phyloP scores from a whole-genome alignment of 2,329 filamentous ascomycete species.

The Hawksworthiomyces lignivorus region DNA sequence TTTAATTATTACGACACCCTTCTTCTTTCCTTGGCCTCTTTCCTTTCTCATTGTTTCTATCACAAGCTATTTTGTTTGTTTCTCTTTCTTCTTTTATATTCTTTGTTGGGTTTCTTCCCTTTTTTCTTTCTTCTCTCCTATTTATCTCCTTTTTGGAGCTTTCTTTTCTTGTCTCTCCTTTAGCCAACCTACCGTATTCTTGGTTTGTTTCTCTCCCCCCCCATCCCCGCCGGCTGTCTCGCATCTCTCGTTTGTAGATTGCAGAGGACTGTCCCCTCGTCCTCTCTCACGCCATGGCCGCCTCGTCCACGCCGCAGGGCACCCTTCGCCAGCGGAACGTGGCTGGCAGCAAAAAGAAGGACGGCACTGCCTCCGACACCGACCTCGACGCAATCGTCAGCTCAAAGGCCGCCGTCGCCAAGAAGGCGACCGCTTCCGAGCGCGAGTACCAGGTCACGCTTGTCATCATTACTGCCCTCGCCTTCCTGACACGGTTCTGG shows the following conservation, averaged over 20 bases:
- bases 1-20: not conserved
- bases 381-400: slow-evolving; percentile 46
- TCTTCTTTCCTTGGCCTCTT: not conserved
- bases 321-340: slow-evolving; percentile 53
- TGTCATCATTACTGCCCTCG: slow-evolving; percentile 67
- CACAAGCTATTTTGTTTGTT: not conserved
- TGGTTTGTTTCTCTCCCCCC: not conserved
- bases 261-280: too few relatives aligned
- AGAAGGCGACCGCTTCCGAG: slow-evolving; percentile 44
- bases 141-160: not conserved
- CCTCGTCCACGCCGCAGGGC: slow-evolving; percentile 45
- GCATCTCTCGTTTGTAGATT: not conserved
- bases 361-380: slow-evolving; percentile 31
- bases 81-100: not conserved
- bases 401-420: slow-evolving; percentile 30
- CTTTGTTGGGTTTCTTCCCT: not conserved
- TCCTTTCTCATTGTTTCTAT: not conserved
- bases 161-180: not conserved
- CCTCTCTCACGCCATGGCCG: slow-evolving; percentile 33
- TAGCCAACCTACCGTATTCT: not conserved
- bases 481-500: slow-evolving; percentile 91
- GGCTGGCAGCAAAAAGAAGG: slow-evolving; percentile 42
- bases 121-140: not conserved
- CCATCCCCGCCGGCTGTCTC: not conserved
- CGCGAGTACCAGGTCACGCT: slow-evolving; percentile 80